phyloP scores from a whole-genome alignment of 2,329 filamentous ascomycete genomes.

The Cucurbitaria berberidis region DNA sequence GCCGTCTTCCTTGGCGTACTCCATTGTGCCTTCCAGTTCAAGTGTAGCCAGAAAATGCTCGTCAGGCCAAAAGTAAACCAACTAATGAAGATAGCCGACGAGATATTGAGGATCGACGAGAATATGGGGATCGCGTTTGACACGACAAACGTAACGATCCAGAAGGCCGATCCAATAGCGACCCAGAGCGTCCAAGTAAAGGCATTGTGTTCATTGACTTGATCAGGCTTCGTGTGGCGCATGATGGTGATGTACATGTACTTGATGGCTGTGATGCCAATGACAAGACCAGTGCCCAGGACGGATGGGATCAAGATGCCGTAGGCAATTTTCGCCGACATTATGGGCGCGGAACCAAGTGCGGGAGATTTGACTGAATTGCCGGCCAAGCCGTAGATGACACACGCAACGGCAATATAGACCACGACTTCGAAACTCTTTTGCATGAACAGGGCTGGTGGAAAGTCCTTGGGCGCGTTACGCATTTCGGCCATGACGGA shows the following conservation, averaged over 20 bases:
- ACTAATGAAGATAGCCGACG: conserved; percentile 63
- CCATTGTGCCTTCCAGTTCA: conserved; percentile 50
- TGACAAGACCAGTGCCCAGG: conserved; percentile 72
- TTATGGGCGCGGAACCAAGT: conserved; percentile 64
- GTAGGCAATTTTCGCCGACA: conserved; percentile 69
- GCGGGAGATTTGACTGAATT: conserved; percentile 67
- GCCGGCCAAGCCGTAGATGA: conserved; percentile 72
- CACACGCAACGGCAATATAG: conserved; percentile 67
- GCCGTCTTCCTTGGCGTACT: conserved; percentile 48
- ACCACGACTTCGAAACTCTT: conserved; percentile 64
- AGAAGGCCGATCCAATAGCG: conserved; percentile 60
- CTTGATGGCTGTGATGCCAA: conserved; percentile 70
- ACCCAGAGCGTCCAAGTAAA: conserved; percentile 67
- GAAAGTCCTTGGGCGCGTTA: conserved; percentile 62
- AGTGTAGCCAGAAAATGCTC: conserved; percentile 55
- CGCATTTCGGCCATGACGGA: conserved; percentile 69
- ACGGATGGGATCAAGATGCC: conserved; percentile 73
- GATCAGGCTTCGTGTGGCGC: conserved; percentile 40
- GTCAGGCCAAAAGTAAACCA: conserved; percentile 67
- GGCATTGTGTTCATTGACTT: conserved; percentile 53
- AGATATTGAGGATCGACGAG: conserved; percentile 67
- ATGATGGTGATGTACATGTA: conserved; percentile 70
- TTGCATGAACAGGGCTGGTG: conserved; percentile 65
- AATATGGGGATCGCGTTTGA: conserved; percentile 60
- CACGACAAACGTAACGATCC: conserved; percentile 60